Base-by-base conservation (phyloP, 805 yeast species). In the Saccharomycopsis babjevae region DNA sequence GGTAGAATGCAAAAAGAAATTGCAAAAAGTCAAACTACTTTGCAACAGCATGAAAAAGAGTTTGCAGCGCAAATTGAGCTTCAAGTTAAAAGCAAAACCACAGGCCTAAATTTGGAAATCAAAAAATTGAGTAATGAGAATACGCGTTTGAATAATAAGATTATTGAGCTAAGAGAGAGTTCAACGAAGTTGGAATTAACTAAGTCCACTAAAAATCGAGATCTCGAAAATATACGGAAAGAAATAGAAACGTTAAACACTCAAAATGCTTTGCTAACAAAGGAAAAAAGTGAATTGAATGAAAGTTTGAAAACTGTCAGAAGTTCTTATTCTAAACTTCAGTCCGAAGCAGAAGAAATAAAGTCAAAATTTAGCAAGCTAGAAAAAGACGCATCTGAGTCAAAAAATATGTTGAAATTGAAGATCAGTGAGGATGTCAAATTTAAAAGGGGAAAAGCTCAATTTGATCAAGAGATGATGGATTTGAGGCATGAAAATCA, bases 381-480 rank as follows among this genome's bases (percentile, higher is more conserved):
- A 28, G 79, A 81, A 63, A 77, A 76, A 46, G 82, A 80, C 56
- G 77, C 78, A 6, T 68, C 66, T 54, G 77, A 77, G 63, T 75
- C 80, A 7, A 74, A 73, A 54, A 72, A 72, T 4, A 65, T 79
- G 8, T 67, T 79, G 42, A 78, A 78, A 57, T 73, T 73, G 43
- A 77, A 74, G 61, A 73, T 74, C 38, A 68, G 71, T n/a, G 80
- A 76, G 59, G 80, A 77, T 60, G 71, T 75, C 40, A 72, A 72
- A 39, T 77, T 78, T 62, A 76, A 72, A 16, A 72, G 77, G 50
- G 84, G 81, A 5, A 79, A 75, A 62, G 79, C 74, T 62, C 70
- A 71, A 56, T 73, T 75, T 64, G 79, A 76, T 50, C 72, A 71
- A 36, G 79, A 75, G 36, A 66, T 80, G 5, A 66, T 71, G 18